phyloP scores from a whole-genome alignment of 441 rosid genomes.

The Breynia disticha region DNA sequence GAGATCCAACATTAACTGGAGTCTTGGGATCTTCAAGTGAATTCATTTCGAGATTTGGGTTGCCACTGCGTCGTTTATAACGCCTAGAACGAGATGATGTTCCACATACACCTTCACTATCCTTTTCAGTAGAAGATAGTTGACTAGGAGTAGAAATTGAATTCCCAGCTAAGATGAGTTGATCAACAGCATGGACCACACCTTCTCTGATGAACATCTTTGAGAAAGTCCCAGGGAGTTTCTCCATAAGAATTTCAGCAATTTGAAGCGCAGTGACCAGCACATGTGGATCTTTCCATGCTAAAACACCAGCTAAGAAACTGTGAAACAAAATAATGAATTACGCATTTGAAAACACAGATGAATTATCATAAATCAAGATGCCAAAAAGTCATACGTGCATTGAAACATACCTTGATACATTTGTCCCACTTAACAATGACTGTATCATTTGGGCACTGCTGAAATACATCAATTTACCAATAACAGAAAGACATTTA shows the following conservation, averaged over 20 bases:
- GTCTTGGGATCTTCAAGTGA: slow-evolving; percentile 57
- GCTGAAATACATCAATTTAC: slow-evolving; percentile 95
- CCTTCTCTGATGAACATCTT: slow-evolving; percentile 98
- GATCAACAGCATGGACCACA: slow-evolving; percentile 97
- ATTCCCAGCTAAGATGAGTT: slow-evolving; percentile 74
- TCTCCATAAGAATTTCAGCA: slow-evolving; percentile 97
- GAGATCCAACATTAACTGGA: slow-evolving; percentile 52
- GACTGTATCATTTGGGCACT: slow-evolving; percentile 89
- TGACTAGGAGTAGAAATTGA: slow-evolving; percentile 32
- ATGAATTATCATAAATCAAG: not conserved
- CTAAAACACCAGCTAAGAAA: slow-evolving; percentile 95
- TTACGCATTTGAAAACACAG: not conserved
- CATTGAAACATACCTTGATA: slow-evolving; percentile 63
- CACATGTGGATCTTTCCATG: slow-evolving; percentile 99
- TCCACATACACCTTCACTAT: slow-evolving; percentile 59
- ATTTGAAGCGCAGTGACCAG: slow-evolving; percentile 96
- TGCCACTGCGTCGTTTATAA: slow-evolving; percentile 71
- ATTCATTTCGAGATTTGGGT: slow-evolving; percentile 58
- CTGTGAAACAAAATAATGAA: slow-evolving; percentile 23
- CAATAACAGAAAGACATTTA: slow-evolving; percentile 95
- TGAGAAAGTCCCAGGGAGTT: slow-evolving; percentile 92
- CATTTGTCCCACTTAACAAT: slow-evolving; percentile 68
- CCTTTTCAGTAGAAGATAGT: slow-evolving; percentile 58
- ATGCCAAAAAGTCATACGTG: too few relatives aligned
- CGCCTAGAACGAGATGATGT: slow-evolving; percentile 83